Evolutionary conservation across 1,284 basidiomycete species (phyloP), one percentile per base, ranked within the genome.

Genomic region (Heimioporus punctisporus): DNA sequence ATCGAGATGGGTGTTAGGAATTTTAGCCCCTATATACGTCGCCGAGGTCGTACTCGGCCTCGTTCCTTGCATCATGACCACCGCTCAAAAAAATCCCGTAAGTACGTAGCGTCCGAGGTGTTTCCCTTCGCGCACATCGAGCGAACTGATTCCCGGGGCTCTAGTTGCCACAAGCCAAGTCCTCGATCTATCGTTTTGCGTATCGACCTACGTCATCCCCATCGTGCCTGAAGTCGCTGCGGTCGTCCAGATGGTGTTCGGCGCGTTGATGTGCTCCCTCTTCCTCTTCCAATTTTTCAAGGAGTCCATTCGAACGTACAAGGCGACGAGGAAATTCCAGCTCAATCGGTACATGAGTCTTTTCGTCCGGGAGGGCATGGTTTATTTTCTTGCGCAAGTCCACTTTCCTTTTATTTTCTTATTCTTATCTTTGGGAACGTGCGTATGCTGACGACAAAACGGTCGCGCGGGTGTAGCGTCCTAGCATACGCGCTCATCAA

Each of bases 1-100:
- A 5, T 59, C 57, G 14, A 49, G 26, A 26, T 19, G 46, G n/a
- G 31, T 59, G 6, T 41, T 59, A n/a, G 43, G 30, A 4, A 19
- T 50, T 23, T 52, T 59, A n/a, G 39, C 55, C 19, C 7, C 26
- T 3, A 24, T 59, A 39, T 59, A 50, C 11, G 25, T 19, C 6
- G 2, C 23, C 8, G 52, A 56, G 34, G 24, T 46, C 2, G 10
- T 56, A 9, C 6, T 34, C 15, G 14, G 40, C 17, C 14, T 40
- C 2, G 11, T 46, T 11, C 5, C 21, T 23, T 15, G 39, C 27
- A 21, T 55, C 27, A 30, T 26, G 3, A 1, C 11, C 24, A 56
- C 11, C 21, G 25, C 12, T 24, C 31, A 15, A 15, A 25, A 34
- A 4, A 26, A 17, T 5, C 4, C 30, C n/a, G 15, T 2, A 28